Percentiles rank a stretch among this genome's conserved stretches.
Evolutionary conservation across 1,284 basidiomycete species (phyloP).

Genomic region (Anthracocystis panici-leucophaei): DNA sequence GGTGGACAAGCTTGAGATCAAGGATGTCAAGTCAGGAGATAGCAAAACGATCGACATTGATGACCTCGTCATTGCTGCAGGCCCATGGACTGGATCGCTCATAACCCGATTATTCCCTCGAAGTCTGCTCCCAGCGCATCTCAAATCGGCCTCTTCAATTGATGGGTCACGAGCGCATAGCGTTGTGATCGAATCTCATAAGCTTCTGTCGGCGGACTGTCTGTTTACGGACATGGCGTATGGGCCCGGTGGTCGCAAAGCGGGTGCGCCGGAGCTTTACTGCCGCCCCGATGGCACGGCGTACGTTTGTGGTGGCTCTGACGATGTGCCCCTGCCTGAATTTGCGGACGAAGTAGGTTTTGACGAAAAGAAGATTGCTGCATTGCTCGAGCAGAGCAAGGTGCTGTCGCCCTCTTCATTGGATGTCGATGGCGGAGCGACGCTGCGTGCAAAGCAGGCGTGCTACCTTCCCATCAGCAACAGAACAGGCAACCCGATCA

Average conservation of each 20-base stretch:
- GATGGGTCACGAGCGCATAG: constrained; percentile 73
- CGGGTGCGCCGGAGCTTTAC: constrained; percentile 60
- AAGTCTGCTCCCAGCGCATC: constrained; percentile 51
- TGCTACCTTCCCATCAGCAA: constrained; percentile 74
- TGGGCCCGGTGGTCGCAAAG: constrained; percentile 44
- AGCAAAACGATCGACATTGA: constrained; percentile 22
- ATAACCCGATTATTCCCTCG: constrained; percentile 73
- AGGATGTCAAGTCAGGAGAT: constrained; percentile 16
- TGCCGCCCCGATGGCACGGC: constrained; percentile 69
- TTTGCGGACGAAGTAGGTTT: constrained; percentile 65
- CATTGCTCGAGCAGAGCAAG: constrained; percentile 71
- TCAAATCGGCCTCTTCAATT: constrained; percentile 68
- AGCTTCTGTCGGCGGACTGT: constrained; percentile 70
- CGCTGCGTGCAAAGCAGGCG: constrained; percentile 72
- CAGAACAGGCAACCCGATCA: constrained; percentile 72
- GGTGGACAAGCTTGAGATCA: constrained; percentile 42
- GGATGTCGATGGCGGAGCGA: constrained; percentile 64
- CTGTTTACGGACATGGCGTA: constrained; percentile 74
- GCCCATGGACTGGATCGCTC: constrained; percentile 84
- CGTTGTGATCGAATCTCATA: constrained; percentile 70
- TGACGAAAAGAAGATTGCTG: constrained; percentile 68
- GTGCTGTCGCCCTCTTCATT: constrained; percentile 72
- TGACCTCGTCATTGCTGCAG: constrained; percentile 45
- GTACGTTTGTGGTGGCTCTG: constrained; percentile 70
- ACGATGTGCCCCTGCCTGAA: constrained; percentile 69